Evolutionary conservation across 1,284 basidiomycete species (phyloP).

Genomic region (Heterobasidion parviporum): DNA sequence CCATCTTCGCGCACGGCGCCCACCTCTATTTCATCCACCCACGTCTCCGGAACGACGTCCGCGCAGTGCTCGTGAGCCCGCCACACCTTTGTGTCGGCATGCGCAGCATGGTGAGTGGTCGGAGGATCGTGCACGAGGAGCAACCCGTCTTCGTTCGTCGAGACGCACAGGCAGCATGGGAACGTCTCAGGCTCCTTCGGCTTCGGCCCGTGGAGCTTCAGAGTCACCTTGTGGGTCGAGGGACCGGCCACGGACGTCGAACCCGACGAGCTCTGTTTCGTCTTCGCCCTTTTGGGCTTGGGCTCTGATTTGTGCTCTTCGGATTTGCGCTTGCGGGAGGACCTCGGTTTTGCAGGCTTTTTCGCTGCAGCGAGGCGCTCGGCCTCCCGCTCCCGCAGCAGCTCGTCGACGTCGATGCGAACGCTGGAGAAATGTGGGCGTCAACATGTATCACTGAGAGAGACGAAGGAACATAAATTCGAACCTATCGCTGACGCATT

Average conservation of each 20-base stretch:
- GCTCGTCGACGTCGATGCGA: constrained; percentile 82
- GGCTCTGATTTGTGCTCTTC: constrained; percentile 13
- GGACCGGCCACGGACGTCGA: not conserved
- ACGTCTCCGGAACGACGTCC: constrained; percentile 76
- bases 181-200: constrained; percentile 49
- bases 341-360: constrained; percentile 7
- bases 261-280: not conserved
- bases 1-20: constrained; percentile 21
- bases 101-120: constrained; percentile 20
- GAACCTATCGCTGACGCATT: constrained; percentile 81
- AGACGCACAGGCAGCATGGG: constrained; percentile 81
- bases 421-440: constrained; percentile 46
- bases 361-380: constrained; percentile 23
- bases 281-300: constrained; percentile 27
- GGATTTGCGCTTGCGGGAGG: constrained; percentile 31
- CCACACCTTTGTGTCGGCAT: constrained; percentile 41
- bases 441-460: not conserved
- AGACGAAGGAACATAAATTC: not conserved
- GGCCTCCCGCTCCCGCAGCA: constrained; percentile 55
- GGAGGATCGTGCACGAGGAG: constrained; percentile 67
- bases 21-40: constrained; percentile 62
- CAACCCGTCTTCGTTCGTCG: constrained; percentile 45
- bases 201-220: constrained; percentile 53
- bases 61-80: constrained; percentile 76
- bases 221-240: constrained; percentile 26